Evolutionary conservation across 106 monocot genomes (phyloP), one percentile per base, ranked within the genome.

Genomic region (Acorus gramineus): DNA sequence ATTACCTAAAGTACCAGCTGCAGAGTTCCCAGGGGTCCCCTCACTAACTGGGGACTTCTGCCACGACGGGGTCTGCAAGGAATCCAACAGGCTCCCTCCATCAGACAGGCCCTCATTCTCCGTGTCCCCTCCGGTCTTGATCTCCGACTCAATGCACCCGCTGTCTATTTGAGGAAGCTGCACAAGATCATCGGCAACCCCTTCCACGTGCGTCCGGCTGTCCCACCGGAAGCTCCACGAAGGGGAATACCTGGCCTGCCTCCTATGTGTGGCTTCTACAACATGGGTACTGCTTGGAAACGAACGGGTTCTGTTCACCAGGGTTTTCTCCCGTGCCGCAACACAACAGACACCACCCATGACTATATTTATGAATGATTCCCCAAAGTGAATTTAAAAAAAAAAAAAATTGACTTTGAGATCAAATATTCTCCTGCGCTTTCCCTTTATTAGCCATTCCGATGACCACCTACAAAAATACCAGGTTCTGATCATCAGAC

Each of bases 161-260:
- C 76, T 80, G 47, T 75, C 78, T 7, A 78, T 69, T 60, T 65
- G 74, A 74, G 87, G 66, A 76, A 79, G 78, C 12, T 48, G 54
- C 13, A 73, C 46, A 67, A 55, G 53, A 46, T 73, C 82, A 9
- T 81, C 80, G 74, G 85, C 77, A 47, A 81, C 66, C 65, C 91
- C 96, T 71, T 96, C 90, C 75, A 86, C 85, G 74, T 96, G 96
- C 49, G 96, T 96, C 56, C 90, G 69, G 52, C 85, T 87, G 69
- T 96, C 90, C 87, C 96, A 96, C 11, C 82, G 73, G 67, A 96
- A 81, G 62, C 85, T 96, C 96, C 96, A 96, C 5, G 96, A 85
- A 63, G 96, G 96, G 3, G 96, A 96, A 75, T 79, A 79, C 66
- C 87, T 82, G 11, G 71, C 52, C 49, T 82, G 28, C 28, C 28